phyloP scores from a whole-genome alignment of 108 stramenopile species.

The Nitzschia palea region DNA sequence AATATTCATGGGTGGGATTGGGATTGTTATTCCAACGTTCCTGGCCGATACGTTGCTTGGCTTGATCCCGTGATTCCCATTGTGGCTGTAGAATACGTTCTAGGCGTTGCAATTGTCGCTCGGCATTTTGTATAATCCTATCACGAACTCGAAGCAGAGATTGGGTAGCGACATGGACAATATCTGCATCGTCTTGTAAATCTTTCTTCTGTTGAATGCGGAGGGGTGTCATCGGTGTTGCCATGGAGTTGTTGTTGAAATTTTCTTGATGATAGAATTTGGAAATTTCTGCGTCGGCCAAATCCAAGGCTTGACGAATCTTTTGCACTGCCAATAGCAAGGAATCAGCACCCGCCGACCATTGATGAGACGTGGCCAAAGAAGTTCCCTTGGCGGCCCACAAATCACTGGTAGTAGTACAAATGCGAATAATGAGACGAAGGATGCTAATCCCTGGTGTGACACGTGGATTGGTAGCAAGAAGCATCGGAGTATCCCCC shows the following conservation, averaged over 20 bases:
- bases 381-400: conserved; percentile 13
- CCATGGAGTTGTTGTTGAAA: no score
- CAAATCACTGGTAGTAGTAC: conserved; percentile 16
- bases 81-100: conserved; percentile 35
- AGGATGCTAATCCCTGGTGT: neutral
- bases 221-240: neutral
- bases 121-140: neutral
- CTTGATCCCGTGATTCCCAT: conserved; percentile 48
- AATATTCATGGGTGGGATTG: conserved; percentile 29
- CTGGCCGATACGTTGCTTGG: conserved; percentile 30
- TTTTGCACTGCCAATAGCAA: conserved; percentile 11
- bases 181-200: conserved; percentile 35
- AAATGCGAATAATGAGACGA: conserved; percentile 21
- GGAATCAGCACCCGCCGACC: conserved; percentile 10
- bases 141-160: conserved; percentile 18
- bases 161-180: conserved; percentile 35
- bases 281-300: conserved; percentile 30
- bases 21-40: conserved; percentile 57
- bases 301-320: conserved; percentile 26
- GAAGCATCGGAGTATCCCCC: neutral
- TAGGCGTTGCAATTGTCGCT: conserved; percentile 12
- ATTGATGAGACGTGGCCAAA: conserved; percentile 2
- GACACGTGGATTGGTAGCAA: neutral
- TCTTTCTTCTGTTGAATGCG: neutral
- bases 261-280: neutral